Percentiles rank a stretch among this genome's conserved stretches.
These are phyloP conservation scores for Verticillium dahliae DNA, from an alignment of 2,329 filamentous ascomycete genomes.

Conservation along the genomic window DNA sequence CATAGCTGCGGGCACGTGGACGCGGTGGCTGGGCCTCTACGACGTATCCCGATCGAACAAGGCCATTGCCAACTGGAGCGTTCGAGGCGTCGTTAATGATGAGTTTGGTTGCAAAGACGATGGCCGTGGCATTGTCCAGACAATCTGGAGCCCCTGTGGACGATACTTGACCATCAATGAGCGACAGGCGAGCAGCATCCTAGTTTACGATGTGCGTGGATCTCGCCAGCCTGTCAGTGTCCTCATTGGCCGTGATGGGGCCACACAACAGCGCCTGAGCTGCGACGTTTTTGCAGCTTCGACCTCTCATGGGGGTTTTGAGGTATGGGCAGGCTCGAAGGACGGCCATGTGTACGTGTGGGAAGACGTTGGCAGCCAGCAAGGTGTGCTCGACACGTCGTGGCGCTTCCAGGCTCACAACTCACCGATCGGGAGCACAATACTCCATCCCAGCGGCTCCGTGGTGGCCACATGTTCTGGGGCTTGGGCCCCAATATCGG, in stretches of 20 bases:
- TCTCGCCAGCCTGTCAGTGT: conserved; percentile 50
- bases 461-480: conserved; percentile 52
- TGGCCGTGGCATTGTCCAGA: conserved; percentile 58
- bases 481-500: conserved; percentile 36
- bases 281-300: conserved; percentile 46
- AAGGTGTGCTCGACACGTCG: conserved; percentile 34
- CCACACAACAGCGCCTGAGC: conserved; percentile 48
- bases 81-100: conserved; percentile 46
- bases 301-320: conserved; percentile 36
- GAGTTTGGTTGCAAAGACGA: conserved; percentile 32
- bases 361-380: conserved; percentile 44
- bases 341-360: conserved; percentile 51
- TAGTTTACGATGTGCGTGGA: conserved; percentile 58
- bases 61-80: conserved; percentile 51
- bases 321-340: conserved; percentile 55
- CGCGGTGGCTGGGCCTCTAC: conserved; percentile 55
- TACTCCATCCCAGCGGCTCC: conserved; percentile 47
- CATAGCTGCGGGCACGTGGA: conserved; percentile 58
- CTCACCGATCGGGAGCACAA: conserved; percentile 41
- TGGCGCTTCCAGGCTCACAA: conserved; percentile 45
- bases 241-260: conserved; percentile 41
- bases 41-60: conserved; percentile 49
- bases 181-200: conserved; percentile 44
- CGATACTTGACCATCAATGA: conserved; percentile 58
- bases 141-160: conserved; percentile 56